phyloP scores from a whole-genome alignment of 179 eudicot genomes.

The Gypsophila paniculata region DNA sequence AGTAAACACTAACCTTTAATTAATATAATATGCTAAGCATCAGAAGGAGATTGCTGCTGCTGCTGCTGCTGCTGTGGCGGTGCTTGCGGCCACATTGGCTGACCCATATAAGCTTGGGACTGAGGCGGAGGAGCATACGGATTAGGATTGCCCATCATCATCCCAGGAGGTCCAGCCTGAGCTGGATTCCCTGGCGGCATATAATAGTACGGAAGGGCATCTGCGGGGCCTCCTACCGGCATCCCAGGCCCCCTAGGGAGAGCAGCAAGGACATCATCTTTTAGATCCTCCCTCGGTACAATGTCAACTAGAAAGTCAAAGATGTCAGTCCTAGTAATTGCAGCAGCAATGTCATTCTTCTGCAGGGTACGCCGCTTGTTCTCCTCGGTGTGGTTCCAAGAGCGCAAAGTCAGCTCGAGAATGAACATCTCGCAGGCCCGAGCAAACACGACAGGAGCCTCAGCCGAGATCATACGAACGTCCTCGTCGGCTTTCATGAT shows the following conservation, averaged over 20 bases:
- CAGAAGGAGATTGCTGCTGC: conserved; percentile 42
- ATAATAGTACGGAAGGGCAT: conserved; percentile 42
- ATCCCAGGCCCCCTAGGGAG: conserved; percentile 38
- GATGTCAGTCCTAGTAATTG: conserved; percentile 58
- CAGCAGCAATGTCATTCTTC: conserved; percentile 66
- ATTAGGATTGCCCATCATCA: conserved; percentile 48
- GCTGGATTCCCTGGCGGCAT: conserved; percentile 31
- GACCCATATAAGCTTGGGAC: conserved; percentile 42
- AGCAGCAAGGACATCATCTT: conserved; percentile 45
- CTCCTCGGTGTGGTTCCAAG: conserved; percentile 70
- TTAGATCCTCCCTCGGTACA: conserved; percentile 58
- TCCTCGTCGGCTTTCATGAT: conserved; percentile 74
- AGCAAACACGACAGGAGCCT: conserved; percentile 62
- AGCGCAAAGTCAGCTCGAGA: conserved; percentile 46
- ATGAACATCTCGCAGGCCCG: conserved; percentile 60
- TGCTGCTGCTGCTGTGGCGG: conserved; percentile 25
- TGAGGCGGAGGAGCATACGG: conserved; percentile 31
- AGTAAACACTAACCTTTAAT: conserved; percentile 25
- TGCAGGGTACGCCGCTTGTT: conserved; percentile 62
- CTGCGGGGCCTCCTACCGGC: conserved; percentile 38
- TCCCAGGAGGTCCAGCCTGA: conserved; percentile 38
- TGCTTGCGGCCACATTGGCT: conserved; percentile 41
- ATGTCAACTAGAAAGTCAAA: conserved; percentile 62
- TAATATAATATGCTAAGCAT: conserved; percentile 25
- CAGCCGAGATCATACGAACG: conserved; percentile 64